Conservation (phyloP, 805 yeast species). For the Metschnikowia colocasiae region DNA sequence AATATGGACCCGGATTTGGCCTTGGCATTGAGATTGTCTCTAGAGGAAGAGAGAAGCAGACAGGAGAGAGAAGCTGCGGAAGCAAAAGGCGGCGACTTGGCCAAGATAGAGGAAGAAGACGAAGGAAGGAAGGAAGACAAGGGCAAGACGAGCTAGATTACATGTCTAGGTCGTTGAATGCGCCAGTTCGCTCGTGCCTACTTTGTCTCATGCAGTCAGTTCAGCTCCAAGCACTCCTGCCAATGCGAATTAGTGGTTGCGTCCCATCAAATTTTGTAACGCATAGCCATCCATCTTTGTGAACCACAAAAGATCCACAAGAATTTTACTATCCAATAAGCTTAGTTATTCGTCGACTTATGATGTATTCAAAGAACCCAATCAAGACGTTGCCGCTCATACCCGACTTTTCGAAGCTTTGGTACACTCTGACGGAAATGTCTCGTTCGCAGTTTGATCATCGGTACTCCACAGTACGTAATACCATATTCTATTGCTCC, state of each 20-base stretch:
- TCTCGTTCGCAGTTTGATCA: constrained; percentile 55
- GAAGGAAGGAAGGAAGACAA: constrained; percentile 19
- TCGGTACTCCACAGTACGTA: constrained; percentile 43
- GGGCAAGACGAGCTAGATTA: constrained; percentile 1
- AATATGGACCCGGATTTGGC: constrained; percentile 96
- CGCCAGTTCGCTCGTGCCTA: background rate
- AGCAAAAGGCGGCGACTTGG: constrained; percentile 22
- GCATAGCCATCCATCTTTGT: background rate
- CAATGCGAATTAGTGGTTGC: constrained; percentile 1
- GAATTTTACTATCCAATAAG: background rate
- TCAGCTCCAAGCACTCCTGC: background rate
- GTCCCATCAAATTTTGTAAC: background rate
- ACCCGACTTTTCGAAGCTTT: constrained; percentile 1
- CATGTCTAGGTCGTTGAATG: background rate
- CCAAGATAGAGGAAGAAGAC: constrained; percentile 29
- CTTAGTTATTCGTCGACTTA: background rate
- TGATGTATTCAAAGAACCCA: background rate
- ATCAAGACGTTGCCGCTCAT: background rate
- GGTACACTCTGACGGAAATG: constrained; percentile 6
- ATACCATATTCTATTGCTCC: background rate
- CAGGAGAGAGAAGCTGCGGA: constrained; percentile 68
- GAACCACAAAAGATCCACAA: background rate
- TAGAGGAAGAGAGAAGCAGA: constrained; percentile 92
- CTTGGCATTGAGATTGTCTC: constrained; percentile 85
- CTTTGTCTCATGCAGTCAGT: background rate